phyloP scores from a whole-genome alignment of 108 stramenopile species.

The Pseudonitzschia multistriata region DNA sequence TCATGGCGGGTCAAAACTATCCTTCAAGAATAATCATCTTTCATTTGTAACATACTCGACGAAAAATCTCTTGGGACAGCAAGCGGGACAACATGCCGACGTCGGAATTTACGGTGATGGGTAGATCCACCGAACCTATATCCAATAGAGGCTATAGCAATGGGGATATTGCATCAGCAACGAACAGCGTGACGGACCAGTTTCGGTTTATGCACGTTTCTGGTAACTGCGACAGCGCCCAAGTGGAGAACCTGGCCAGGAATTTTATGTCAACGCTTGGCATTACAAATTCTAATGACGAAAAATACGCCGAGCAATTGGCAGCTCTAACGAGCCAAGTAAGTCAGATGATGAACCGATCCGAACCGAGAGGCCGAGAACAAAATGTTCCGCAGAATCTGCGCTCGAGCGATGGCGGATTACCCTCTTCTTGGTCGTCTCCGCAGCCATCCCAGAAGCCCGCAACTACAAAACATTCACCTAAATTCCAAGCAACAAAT shows the following conservation, averaged over 20 bases:
- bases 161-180: background rate
- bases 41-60: no score
- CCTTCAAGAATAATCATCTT: no score
- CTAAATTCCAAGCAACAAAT: background rate
- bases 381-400: background rate
- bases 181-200: constrained; percentile 1
- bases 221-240: background rate
- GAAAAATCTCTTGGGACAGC: background rate
- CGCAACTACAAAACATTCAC: background rate
- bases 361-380: background rate
- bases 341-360: background rate
- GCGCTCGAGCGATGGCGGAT: background rate
- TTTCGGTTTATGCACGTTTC: constrained; percentile 9
- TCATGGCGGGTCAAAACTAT: no score
- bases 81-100: background rate
- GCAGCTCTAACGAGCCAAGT: background rate
- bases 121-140: background rate
- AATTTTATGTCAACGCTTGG: constrained; percentile 6
- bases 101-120: background rate
- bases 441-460: background rate
- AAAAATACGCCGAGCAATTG: background rate
- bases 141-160: background rate
- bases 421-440: background rate
- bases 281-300: background rate
- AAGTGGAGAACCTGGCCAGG: background rate